Percentiles rank a stretch among this genome's conserved stretches.
Evolutionary conservation across 1,139 yeast genomes (phyloP).

Genomic region (Hansenula lynferdii): DNA sequence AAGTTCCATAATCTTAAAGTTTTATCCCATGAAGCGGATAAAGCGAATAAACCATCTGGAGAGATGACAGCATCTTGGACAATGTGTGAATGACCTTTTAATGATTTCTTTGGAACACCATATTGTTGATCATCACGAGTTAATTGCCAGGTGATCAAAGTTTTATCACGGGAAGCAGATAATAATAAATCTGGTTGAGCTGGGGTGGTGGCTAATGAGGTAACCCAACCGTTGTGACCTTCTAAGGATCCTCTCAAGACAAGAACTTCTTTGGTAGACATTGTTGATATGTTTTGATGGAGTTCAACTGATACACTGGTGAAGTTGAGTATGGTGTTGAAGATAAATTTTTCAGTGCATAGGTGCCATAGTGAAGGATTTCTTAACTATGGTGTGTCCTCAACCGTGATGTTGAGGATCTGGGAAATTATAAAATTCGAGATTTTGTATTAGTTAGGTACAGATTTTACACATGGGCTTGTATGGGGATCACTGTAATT

Average conservation of each 20-base stretch:
- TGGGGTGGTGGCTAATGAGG: conserved; percentile 97
- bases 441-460: conserved; percentile 17
- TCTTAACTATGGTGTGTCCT: not conserved
- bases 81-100: conserved; percentile 99
- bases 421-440: not conserved
- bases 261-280: conserved; percentile 87
- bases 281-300: conserved; percentile 24
- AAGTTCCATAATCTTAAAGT: conserved; percentile 99
- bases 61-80: conserved; percentile 98
- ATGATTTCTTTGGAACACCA: conserved; percentile 98
- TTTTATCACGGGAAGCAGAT: conserved; percentile 99
- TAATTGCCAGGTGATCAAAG: conserved; percentile 97
- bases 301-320: not conserved
- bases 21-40: conserved; percentile 99
- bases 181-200: conserved; percentile 97
- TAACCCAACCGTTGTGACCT: conserved; percentile 95
- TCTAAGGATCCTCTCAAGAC: conserved; percentile 99
- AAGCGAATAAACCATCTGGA: conserved; percentile 97
- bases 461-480: conserved; percentile 14
- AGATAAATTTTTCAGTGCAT: conserved; percentile 2
- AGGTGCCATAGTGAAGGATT: not conserved
- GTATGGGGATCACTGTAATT: conserved; percentile 13
- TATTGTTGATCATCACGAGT: conserved; percentile 96
- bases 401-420: too few relatives aligned
- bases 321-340: not conserved